A percentile compares a stretch with the other conserved stretches of the same genome.
Evolutionary conservation across 2,329 filamentous ascomycete species (phyloP).

Genomic region (Phoma sp.): DNA sequence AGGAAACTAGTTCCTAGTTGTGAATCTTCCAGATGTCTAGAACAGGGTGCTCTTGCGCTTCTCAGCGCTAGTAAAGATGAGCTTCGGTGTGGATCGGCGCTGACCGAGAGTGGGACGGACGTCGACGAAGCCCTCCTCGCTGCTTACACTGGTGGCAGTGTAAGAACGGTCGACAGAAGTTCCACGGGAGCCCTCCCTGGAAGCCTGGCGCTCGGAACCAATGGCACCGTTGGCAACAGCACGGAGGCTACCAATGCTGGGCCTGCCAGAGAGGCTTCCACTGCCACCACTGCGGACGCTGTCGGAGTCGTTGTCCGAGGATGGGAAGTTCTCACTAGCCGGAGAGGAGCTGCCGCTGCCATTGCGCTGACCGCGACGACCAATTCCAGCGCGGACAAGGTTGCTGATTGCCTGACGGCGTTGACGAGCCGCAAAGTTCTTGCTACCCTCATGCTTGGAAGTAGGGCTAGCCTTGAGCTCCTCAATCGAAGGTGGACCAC

Average conservation of each 20-base stretch:
- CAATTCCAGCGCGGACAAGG: slow-evolving; percentile 85
- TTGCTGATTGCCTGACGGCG: slow-evolving; percentile 91
- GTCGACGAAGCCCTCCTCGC: slow-evolving; percentile 64
- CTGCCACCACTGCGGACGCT: slow-evolving; percentile 68
- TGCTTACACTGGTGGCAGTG: slow-evolving; percentile 69
- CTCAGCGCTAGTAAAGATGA: slow-evolving; percentile 86
- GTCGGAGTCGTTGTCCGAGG: slow-evolving; percentile 68
- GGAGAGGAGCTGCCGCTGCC: slow-evolving; percentile 83
- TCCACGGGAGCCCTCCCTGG: slow-evolving; percentile 47
- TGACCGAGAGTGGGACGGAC: slow-evolving; percentile 61
- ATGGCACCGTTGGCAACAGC: slow-evolving; percentile 84
- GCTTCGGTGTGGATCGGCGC: slow-evolving; percentile 82
- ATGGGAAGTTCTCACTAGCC: slow-evolving; percentile 81
- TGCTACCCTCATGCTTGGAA: slow-evolving; percentile 89
- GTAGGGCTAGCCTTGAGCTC: slow-evolving; percentile 90
- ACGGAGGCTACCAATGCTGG: slow-evolving; percentile 74
- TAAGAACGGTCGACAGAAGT: slow-evolving; percentile 51
- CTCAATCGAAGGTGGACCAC: slow-evolving; percentile 87
- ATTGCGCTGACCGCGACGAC: slow-evolving; percentile 74
- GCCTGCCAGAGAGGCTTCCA: slow-evolving; percentile 79
- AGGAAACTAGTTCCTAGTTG: slow-evolving; percentile 26
- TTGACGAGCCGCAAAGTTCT: slow-evolving; percentile 95
- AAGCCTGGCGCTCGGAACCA: slow-evolving; percentile 78
- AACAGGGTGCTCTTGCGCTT: slow-evolving; percentile 80
- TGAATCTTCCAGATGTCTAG: slow-evolving; percentile 47